phyloP scores from a whole-genome alignment of 306 rosid species.

The Acacia acuminata region DNA sequence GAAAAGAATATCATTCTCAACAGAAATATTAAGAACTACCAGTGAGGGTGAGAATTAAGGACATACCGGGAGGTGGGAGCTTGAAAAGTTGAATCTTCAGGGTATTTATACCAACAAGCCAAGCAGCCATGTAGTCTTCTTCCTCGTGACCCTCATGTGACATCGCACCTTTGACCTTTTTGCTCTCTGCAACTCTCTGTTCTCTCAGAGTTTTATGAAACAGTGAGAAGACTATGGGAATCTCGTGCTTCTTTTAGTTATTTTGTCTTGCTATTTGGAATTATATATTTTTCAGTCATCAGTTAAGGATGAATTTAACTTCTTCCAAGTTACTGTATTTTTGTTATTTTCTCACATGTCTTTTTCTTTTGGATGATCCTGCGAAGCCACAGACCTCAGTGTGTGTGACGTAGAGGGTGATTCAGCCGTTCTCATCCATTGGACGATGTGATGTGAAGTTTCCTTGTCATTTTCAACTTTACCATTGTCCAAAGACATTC shows the following conservation, averaged over 20 bases:
- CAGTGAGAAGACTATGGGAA: background rate
- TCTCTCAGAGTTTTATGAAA: background rate
- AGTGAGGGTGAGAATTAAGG: background rate
- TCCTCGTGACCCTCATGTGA: constrained; percentile 43
- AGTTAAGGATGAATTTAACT: background rate
- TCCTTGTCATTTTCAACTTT: background rate
- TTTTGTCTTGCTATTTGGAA: background rate
- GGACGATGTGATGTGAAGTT: background rate
- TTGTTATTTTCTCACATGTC: background rate
- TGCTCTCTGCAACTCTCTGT: constrained; percentile 18
- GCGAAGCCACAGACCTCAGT: background rate
- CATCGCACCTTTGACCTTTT: constrained; percentile 78
- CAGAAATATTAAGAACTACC: background rate
- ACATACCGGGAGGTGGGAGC: constrained; percentile 73
- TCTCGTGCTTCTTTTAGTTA: background rate
- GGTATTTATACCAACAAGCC: constrained; percentile 72
- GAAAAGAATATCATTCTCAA: background rate
- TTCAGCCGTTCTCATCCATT: constrained; percentile 15
- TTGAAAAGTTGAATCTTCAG: constrained; percentile 88
- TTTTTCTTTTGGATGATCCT: background rate
- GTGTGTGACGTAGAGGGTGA: background rate
- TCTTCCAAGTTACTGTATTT: background rate
- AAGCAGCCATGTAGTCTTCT: constrained; percentile 85
- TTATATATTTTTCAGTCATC: background rate
- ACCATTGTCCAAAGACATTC: background rate